Percentiles rank a stretch among this genome's conserved stretches.
These are phyloP conservation scores for Mycotypha africana DNA, from an alignment of 371 early-diverging fungal genomes.

Conservation along the genomic window DNA sequence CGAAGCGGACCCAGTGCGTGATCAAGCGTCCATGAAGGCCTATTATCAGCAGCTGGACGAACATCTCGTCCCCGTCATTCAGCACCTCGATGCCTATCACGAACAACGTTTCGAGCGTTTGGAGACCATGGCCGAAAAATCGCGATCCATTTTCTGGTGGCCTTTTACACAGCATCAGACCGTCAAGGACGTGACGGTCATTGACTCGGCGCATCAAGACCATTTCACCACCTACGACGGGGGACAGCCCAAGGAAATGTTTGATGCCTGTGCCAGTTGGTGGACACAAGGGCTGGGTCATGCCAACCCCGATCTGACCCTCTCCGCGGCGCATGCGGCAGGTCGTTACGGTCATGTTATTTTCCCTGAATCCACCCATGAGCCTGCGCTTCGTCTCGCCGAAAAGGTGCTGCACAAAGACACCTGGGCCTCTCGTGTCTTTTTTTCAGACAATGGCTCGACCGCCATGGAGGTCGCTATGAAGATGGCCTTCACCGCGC, in stretches of 20 bases:
- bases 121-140: constrained; percentile 53
- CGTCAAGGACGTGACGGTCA: constrained; percentile 63
- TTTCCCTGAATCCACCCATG: constrained; percentile 74
- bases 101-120: constrained; percentile 50
- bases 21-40: constrained; percentile 44
- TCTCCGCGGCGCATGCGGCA: constrained; percentile 64
- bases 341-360: constrained; percentile 84
- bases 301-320: constrained; percentile 57
- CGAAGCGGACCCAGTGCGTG: constrained; percentile 35
- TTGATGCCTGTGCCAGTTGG: constrained; percentile 81
- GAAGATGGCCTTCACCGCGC: constrained; percentile 71
- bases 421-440: constrained; percentile 71
- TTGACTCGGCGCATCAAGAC: constrained; percentile 76
- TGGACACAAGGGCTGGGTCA: constrained; percentile 86
- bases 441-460: constrained; percentile 78
- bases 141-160: constrained; percentile 68
- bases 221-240: constrained; percentile 47
- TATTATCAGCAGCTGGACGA: constrained; percentile 56
- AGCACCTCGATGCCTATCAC: constrained; percentile 45
- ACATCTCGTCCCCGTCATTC: constrained; percentile 40
- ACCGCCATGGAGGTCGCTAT: constrained; percentile 80
- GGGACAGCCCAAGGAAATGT: constrained; percentile 30
- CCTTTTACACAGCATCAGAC: constrained; percentile 78
- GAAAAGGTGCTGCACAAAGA: constrained; percentile 62
- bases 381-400: constrained; percentile 63